Conservation (phyloP, 768 basidiomycete genomes). For the Collybia sp. region DNA sequence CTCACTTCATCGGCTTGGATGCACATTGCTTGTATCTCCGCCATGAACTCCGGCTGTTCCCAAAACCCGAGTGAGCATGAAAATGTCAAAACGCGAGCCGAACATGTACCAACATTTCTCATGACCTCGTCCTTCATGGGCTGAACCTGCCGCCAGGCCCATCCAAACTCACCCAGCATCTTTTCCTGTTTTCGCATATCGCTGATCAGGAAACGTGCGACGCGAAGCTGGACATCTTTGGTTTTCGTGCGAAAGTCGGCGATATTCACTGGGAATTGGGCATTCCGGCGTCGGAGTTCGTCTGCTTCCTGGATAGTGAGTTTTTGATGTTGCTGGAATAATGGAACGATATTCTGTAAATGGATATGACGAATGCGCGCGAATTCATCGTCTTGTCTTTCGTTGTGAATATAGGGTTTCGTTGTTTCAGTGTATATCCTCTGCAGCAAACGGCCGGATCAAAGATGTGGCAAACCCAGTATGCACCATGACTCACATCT, state of each 20-base stretch:
- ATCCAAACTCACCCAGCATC: slow-evolving; percentile 43
- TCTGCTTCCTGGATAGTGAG: slow-evolving; percentile 17
- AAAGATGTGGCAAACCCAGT: no score
- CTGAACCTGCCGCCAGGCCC: slow-evolving; percentile 45
- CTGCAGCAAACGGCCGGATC: slow-evolving; percentile 7
- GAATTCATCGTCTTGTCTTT: slow-evolving; percentile 17
- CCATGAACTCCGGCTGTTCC: slow-evolving; percentile 10
- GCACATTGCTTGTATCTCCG: slow-evolving; percentile 19
- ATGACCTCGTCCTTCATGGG: slow-evolving; percentile 36
- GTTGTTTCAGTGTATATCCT: slow-evolving; percentile 11
- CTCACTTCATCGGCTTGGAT: slow-evolving; percentile 13
- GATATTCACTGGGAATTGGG: slow-evolving; percentile 26
- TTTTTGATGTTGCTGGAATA: slow-evolving; percentile 12
- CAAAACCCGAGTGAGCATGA: neutral
- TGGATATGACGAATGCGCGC: slow-evolving; percentile 25
- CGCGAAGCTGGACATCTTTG: slow-evolving; percentile 43
- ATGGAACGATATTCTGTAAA: slow-evolving; percentile 16
- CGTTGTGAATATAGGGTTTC: no score
- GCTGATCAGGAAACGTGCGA: slow-evolving; percentile 40
- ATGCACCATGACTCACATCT: slow-evolving; percentile 12
- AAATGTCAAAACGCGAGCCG: neutral
- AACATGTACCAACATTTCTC: slow-evolving; percentile 30
- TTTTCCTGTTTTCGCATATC: slow-evolving; percentile 33
- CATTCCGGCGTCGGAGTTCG: slow-evolving; percentile 17
- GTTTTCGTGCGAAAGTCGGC: slow-evolving; percentile 28